phyloP scores from a whole-genome alignment of 768 basidiomycete genomes.

The Pleurotus tuoliensis region DNA sequence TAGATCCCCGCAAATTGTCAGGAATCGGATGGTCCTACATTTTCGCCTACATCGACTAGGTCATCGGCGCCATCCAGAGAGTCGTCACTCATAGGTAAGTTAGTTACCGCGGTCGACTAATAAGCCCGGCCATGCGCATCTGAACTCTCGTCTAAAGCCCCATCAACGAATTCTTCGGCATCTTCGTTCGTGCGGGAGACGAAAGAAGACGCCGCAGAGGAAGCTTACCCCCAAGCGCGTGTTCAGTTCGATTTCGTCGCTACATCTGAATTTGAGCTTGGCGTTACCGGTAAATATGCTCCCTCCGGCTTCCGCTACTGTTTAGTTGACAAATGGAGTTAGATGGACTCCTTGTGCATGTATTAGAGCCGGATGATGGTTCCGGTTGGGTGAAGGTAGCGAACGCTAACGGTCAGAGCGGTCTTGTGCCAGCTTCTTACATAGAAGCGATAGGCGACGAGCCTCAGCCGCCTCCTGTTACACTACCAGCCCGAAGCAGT shows the following conservation, averaged over 20 bases:
- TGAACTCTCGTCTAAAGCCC: neutral
- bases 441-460: constrained; percentile 38
- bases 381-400: constrained; percentile 84
- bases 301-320: neutral
- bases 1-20: constrained; percentile 76
- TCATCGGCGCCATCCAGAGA: constrained; percentile 20
- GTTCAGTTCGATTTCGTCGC: constrained; percentile 75
- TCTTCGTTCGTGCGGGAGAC: constrained; percentile 52
- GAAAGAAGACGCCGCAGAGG: constrained; percentile 33
- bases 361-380: constrained; percentile 80
- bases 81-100: constrained; percentile 3
- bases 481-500: constrained; percentile 28
- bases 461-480: constrained; percentile 7
- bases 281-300: constrained; percentile 45
- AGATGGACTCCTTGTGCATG: constrained; percentile 63
- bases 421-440: constrained; percentile 86
- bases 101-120: too few species aligned
- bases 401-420: constrained; percentile 53
- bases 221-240: constrained; percentile 48
- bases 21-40: constrained; percentile 20
- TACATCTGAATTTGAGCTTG: constrained; percentile 75
- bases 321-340: constrained; percentile 13
- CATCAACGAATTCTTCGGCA: constrained; percentile 35
- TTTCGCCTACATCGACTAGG: constrained; percentile 15
- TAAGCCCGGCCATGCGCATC: too few species aligned